Base-by-base conservation (phyloP, 1,139 yeast species). In the Magnusiomyces magnusii region DNA sequence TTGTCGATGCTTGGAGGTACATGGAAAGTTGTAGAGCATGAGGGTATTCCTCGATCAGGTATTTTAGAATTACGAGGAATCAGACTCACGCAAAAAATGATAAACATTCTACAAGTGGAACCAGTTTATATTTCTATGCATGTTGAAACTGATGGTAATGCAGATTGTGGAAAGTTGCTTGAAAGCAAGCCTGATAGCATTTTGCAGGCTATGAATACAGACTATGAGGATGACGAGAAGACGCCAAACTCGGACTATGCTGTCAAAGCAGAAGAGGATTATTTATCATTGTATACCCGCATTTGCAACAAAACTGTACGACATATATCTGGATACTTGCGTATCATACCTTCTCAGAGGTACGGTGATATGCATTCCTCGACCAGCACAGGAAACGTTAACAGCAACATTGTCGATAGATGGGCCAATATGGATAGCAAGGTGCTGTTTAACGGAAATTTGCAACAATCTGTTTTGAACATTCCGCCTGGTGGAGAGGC, bases 61-160 rank as follows among this genome's bases (percentile, higher is more conserved):
- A 67, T 69, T 10, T 77, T 89, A 52, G 92, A 87, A 63, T 71
- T 89, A 51, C 75, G 96, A 52, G 81, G 83, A 23, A 76, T 90
- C 27, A 75, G 90, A 60, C 73, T 90, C 44, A 81, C 85, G 1
- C 72, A 78, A 15, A 67, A 69, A 56, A 72, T 77, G 75, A 69
- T 68, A 13, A 68, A 63, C 53, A 75, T 79, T 1, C 69, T 87
- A 54, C 73, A 79, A 25, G 76, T 80, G 53, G 83, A 82, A 31
- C 74, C 77, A 34, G 73, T 85, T 9, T 73, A 73, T 24, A 71
- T 85, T 3, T 65, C 68, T 57, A 65, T 51, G 67, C 31, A 28
- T 27, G 41, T 53, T 17, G 21, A 44, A 28, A 47, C 25, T 13
- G 55, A 53, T 21, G 41, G 25, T 23, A 17, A 24, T 13, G 51